Base-by-base conservation (phyloP, 2,329 filamentous ascomycete species). In the Nemania bipapillata region DNA sequence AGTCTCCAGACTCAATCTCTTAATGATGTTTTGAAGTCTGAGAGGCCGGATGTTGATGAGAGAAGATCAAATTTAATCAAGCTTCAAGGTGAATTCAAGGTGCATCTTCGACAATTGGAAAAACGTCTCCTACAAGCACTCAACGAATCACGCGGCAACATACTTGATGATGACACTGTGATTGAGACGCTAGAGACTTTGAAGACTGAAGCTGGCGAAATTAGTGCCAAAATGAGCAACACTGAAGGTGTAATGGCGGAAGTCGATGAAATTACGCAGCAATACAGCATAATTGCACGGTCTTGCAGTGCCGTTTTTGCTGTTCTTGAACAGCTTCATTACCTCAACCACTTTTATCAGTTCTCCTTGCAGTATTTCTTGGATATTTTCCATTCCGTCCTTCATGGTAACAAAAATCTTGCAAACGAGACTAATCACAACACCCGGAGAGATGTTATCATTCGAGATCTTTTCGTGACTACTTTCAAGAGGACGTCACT, bases 331-430 rank as follows among this genome's bases (percentile, higher is more conserved):
- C 95, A 99, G 80, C 88, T 99, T 66, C 95, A 98, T 81, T 96
- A 97, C 78, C 90, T 99, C 79, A 97, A 99, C 80, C 96, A 98
- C 84, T 98, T 98, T 83, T 99, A 99, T 81, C 96, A 98, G 79
- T 99, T 99, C 86, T 99, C 96, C 42, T 86, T 99, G 68, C 94
- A 97, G 80, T 99, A 97, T 82, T 99, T 99, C 83, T 88, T 97
- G 63, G 92, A 97, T 79, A 99, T 99, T 74, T 99, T 99, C 87
- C 92, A 97, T 78, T 89, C 91, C 5, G 96, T 99, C 7, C 86
- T 99, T 45, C 91, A 91, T 74, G 87, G 89, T 66, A 96, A 96
- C 80, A 90, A 91, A 76, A 89, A 89, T 68, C 85, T 96, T 59
- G 86, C 87, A 22, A 86, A 84, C 67, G 89, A 91, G 79, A 90